Percentiles rank a stretch among this genome's conserved stretches.
phyloP scores from a whole-genome alignment of 2,329 filamentous ascomycete genomes.

The Neospermospora avenae region DNA sequence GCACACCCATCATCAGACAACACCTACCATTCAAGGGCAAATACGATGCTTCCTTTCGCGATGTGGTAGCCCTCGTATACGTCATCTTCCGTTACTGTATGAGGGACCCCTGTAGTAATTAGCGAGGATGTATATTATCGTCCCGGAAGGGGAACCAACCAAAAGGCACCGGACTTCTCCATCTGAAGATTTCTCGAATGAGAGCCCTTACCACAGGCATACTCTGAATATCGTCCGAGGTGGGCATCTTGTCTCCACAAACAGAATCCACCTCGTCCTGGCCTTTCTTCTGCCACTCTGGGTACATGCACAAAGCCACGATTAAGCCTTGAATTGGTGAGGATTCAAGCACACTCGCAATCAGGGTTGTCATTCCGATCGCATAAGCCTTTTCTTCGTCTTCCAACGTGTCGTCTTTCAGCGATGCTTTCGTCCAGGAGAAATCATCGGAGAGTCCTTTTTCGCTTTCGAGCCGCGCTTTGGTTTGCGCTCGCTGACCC shows the following conservation, averaged over 20 bases:
- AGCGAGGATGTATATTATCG: conserved; percentile 41
- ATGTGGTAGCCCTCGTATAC: conserved; percentile 41
- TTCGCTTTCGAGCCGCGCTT: not conserved
- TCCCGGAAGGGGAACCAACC: conserved; percentile 1
- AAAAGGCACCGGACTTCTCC: conserved; percentile 36
- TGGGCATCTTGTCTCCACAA: conserved; percentile 46
- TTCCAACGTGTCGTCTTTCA: not conserved
- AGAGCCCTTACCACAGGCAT: conserved; percentile 44
- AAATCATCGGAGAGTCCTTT: not conserved
- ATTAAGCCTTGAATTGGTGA: conserved; percentile 30
- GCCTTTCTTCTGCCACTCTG: conserved; percentile 14
- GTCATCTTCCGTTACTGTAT: conserved; percentile 50
- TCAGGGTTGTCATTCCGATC: conserved; percentile 31
- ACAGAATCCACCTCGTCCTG: conserved; percentile 47
- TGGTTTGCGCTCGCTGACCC: conserved; percentile 2
- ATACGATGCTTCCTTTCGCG: conserved; percentile 36
- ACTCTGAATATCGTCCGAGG: conserved; percentile 41
- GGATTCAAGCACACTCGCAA: conserved; percentile 38
- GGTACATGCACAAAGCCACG: conserved; percentile 22
- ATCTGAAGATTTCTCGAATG: conserved; percentile 45
- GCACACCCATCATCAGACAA: not conserved
- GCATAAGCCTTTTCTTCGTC: conserved; percentile 31
- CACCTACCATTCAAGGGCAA: conserved; percentile 11
- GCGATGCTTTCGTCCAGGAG: conserved; percentile 8
- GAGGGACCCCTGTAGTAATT: conserved; percentile 49